These are phyloP conservation scores for Leptodermis oblonga DNA, from an alignment of 257 asterid species.

Conservation along the genomic window DNA sequence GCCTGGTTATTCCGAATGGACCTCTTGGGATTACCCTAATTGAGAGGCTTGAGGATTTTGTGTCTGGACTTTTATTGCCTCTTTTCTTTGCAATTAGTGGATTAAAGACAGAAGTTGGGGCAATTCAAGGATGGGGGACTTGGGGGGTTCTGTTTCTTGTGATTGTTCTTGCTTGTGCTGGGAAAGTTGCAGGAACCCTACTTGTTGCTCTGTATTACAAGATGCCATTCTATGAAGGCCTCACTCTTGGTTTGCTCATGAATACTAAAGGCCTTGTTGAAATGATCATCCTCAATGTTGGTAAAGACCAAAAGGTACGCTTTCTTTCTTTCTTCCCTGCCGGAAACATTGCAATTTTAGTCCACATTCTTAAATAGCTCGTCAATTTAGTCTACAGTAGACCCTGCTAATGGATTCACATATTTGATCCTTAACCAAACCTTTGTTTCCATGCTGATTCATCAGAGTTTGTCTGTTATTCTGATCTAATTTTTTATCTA, in stretches of 20 bases:
- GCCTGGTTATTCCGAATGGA: constrained; percentile 76
- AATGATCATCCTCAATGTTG: constrained; percentile 95
- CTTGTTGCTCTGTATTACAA: constrained; percentile 64
- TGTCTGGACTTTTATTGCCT: constrained; percentile 77
- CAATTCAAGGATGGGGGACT: constrained; percentile 47
- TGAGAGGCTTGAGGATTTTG: constrained; percentile 83
- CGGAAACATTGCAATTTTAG: no score
- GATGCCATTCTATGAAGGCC: constrained; percentile 76
- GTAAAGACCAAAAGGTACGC: constrained; percentile 88
- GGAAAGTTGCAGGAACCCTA: constrained; percentile 76
- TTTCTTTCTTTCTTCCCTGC: not conserved
- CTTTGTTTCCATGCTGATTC: no score
- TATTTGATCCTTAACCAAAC: no score
- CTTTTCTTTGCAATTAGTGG: constrained; percentile 92
- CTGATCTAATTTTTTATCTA: no score
- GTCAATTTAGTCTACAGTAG: no score
- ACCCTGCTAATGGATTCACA: no score
- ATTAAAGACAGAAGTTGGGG: constrained; percentile 55
- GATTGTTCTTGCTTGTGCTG: constrained; percentile 66
- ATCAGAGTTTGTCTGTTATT: no score
- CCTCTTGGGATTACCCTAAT: constrained; percentile 74
- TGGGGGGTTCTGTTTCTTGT: constrained; percentile 58
- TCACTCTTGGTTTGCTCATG: constrained; percentile 91
- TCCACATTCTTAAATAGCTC: no score
- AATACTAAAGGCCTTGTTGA: constrained; percentile 92